These are phyloP conservation scores for Aspergillaceae sp. DNA, from an alignment of 2,329 filamentous ascomycete genomes.

Conservation along the genomic window DNA sequence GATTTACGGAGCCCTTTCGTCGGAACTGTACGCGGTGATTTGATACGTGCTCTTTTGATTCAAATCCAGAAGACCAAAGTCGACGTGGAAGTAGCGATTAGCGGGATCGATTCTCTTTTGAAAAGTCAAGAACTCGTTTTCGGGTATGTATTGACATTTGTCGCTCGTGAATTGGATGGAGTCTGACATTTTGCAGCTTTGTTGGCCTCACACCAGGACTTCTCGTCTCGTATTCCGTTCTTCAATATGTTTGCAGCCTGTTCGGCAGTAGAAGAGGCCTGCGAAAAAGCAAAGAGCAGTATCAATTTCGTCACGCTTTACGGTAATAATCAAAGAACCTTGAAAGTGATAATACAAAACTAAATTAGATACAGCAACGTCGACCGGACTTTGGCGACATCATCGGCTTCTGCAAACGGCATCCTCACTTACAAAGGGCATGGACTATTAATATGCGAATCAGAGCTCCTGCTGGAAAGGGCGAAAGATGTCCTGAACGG, in stretches of 20 bases:
- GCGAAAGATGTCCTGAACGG: conserved; percentile 61
- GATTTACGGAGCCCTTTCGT: conserved; percentile 74
- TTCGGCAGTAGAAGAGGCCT: conserved; percentile 65
- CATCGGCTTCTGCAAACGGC: conserved; percentile 60
- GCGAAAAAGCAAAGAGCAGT: conserved; percentile 55
- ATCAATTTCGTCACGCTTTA: conserved; percentile 66
- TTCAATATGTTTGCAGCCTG: conserved; percentile 61
- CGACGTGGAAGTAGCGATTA: conserved; percentile 91
- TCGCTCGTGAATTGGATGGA: not conserved
- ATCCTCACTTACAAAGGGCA: conserved; percentile 87
- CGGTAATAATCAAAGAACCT: conserved; percentile 38
- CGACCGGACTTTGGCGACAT: conserved; percentile 66
- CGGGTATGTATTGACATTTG: conserved; percentile 38
- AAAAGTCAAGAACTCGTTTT: conserved; percentile 97
- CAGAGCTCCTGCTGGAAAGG: conserved; percentile 68
- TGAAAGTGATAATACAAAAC: not conserved
- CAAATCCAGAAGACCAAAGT: conserved; percentile 99
- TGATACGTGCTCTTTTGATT: conserved; percentile 83
- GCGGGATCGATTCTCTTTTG: conserved; percentile 85
- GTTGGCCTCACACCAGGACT: conserved; percentile 87
- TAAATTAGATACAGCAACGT: conserved; percentile 52
- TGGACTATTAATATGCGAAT: conserved; percentile 80
- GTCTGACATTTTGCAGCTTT: conserved; percentile 47
- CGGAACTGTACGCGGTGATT: conserved; percentile 74
- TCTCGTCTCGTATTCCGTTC: conserved; percentile 68